Conservation (phyloP, 306 rosid genomes). For the Vicia faba region DNA sequence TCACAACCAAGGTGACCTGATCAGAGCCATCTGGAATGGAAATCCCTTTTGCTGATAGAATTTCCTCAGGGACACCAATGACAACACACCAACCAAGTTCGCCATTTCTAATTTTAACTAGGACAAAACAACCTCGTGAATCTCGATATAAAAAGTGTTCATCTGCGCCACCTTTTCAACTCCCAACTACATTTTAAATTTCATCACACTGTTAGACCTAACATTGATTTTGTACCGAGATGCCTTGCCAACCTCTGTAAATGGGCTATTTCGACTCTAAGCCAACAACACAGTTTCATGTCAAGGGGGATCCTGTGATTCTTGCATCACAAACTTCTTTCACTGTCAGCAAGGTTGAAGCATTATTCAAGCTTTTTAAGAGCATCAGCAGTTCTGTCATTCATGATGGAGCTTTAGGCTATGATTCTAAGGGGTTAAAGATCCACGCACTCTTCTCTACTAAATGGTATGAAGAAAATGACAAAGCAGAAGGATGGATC, state of each 20-base stretch:
- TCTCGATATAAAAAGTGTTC: background rate
- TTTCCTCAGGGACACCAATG: conserved; percentile 77
- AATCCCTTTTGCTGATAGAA: conserved; percentile 69
- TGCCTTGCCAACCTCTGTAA: conserved; percentile 47
- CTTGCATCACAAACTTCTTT: conserved; percentile 95
- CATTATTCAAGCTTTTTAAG: conserved; percentile 88
- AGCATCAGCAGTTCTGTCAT: conserved; percentile 93
- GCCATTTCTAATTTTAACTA: background rate
- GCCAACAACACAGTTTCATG: conserved; percentile 63
- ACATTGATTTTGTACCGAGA: conserved; percentile 39
- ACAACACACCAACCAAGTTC: conserved; percentile 78
- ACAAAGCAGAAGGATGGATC: no score
- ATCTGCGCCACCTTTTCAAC: no score
- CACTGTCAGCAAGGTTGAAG: conserved; percentile 95
- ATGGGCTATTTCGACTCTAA: conserved; percentile 91
- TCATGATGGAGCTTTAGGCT: conserved; percentile 95
- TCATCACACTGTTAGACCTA: conserved; percentile 29
- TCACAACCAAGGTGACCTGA: conserved; percentile 82
- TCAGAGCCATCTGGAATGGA: conserved; percentile 70
- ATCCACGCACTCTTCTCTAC: no score
- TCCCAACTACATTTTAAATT: no score
- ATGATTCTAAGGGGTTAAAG: no score
- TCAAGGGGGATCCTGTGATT: conserved; percentile 71
- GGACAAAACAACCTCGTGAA: background rate
- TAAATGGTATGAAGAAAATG: no score